A percentile compares a stretch with the other conserved stretches of the same genome.
Conservation (phyloP, 345 rosid species). For the Cardamine chenopodiifolia region DNA sequence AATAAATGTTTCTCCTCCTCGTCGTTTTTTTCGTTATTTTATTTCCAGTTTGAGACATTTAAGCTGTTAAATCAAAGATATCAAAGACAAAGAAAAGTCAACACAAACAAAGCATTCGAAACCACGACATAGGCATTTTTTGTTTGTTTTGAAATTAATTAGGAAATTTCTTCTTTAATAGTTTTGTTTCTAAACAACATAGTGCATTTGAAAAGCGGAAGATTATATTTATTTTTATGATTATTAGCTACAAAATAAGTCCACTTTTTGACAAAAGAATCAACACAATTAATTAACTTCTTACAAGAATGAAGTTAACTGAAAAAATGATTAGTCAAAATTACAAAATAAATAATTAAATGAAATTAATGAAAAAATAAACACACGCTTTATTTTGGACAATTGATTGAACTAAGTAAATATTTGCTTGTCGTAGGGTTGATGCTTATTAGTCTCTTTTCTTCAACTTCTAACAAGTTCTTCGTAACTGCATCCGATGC, state of each 20-base stretch:
- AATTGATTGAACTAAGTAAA: constrained; percentile 12
- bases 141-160: not conserved
- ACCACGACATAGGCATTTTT: not conserved
- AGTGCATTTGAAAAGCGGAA: not conserved
- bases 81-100: not conserved
- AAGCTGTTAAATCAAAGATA: not conserved
- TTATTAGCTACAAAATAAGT: not conserved
- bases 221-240: not conserved
- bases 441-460: constrained; percentile 31
- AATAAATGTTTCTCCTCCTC: constrained; percentile 29
- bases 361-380: not conserved
- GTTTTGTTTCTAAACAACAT: not conserved
- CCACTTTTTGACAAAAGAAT: constrained; percentile 1
- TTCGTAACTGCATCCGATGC: constrained; percentile 69
- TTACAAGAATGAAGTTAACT: not conserved
- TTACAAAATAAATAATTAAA: constrained; percentile 1
- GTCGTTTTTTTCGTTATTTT: not conserved
- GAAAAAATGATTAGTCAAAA: constrained; percentile 15
- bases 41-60: not conserved
- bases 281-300: constrained; percentile 5
- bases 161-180: not conserved
- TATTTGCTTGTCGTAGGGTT: constrained; percentile 39
- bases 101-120: not conserved
- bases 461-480: constrained; percentile 67
- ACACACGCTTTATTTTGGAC: constrained; percentile 11